Evolutionary conservation across 805 yeast species (phyloP).

Genomic region (Candida parachauliodes): DNA sequence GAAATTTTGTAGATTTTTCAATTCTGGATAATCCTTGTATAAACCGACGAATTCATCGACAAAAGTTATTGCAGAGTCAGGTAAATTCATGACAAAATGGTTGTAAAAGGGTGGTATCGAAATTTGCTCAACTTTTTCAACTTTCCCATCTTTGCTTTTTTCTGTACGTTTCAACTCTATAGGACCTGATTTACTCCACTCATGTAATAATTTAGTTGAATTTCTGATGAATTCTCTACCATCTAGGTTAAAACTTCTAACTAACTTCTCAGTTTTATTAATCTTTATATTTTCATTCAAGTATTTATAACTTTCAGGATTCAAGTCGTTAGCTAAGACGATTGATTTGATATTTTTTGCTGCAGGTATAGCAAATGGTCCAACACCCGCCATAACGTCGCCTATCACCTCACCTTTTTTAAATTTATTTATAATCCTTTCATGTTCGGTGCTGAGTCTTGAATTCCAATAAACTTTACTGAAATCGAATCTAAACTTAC

Average conservation of each 20-base stretch:
- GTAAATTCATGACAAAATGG: constrained; percentile 93
- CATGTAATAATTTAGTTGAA: constrained; percentile 50
- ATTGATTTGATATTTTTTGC: constrained; percentile 69
- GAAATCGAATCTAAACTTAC: constrained; percentile 84
- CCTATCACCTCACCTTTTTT: constrained; percentile 71
- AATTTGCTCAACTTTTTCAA: constrained; percentile 15
- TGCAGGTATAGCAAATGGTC: constrained; percentile 96
- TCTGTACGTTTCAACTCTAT: constrained; percentile 33
- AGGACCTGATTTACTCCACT: constrained; percentile 26
- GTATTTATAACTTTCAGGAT: constrained; percentile 79
- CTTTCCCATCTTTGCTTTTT: constrained; percentile 26
- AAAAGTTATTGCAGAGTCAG: constrained; percentile 87
- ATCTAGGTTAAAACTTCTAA: constrained; percentile 65
- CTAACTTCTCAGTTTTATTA: constrained; percentile 62
- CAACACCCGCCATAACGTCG: constrained; percentile 98
- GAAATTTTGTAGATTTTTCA: constrained; percentile 42
- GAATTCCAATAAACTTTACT: constrained; percentile 97
- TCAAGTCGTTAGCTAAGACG: constrained; percentile 89
- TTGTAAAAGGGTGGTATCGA: constrained; percentile 52
- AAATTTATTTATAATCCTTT: constrained; percentile 63
- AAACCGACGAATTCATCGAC: constrained; percentile 75
- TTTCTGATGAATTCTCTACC: constrained; percentile 76
- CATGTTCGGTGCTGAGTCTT: constrained; percentile 90
- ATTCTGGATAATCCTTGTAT: constrained; percentile 41
- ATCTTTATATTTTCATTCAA: constrained; percentile 57